Percentiles rank a stretch among this genome's conserved stretches.
Evolutionary conservation across 345 rosid species (phyloP).

Genomic region (Eucalyptus fibrosa): DNA sequence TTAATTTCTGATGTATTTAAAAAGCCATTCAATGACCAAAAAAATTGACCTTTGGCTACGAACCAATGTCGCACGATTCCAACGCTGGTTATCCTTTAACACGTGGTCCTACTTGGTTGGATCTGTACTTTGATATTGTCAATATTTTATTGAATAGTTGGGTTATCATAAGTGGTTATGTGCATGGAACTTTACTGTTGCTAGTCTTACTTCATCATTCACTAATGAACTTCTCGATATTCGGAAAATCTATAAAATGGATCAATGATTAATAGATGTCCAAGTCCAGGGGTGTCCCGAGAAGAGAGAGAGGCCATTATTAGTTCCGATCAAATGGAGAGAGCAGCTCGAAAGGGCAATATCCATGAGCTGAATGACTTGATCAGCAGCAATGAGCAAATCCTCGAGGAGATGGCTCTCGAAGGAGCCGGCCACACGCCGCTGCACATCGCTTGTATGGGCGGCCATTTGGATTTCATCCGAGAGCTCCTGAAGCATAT

Average conservation of each 20-base stretch:
- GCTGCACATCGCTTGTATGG: too few relatives aligned
- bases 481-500: too few relatives aligned
- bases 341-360: too few relatives aligned
- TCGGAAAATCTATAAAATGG: background rate
- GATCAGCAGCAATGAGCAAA: too few relatives aligned
- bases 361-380: too few relatives aligned
- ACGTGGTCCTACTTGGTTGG: background rate
- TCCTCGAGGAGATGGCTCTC: too few relatives aligned
- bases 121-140: background rate
- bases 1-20: too few relatives aligned
- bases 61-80: background rate
- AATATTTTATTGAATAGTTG: background rate
- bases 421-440: too few relatives aligned
- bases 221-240: fast-evolving
- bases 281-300: background rate
- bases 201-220: background rate
- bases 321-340: too few relatives aligned
- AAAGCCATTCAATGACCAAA: too few relatives aligned
- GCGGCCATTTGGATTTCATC: too few relatives aligned
- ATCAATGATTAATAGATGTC: background rate
- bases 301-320: too few relatives aligned
- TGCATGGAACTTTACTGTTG: background rate
- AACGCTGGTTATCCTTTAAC: background rate
- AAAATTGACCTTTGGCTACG: background rate
- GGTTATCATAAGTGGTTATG: background rate